Evolutionary conservation across 805 yeast species (phyloP).

Genomic region (Pichia manshurica): DNA sequence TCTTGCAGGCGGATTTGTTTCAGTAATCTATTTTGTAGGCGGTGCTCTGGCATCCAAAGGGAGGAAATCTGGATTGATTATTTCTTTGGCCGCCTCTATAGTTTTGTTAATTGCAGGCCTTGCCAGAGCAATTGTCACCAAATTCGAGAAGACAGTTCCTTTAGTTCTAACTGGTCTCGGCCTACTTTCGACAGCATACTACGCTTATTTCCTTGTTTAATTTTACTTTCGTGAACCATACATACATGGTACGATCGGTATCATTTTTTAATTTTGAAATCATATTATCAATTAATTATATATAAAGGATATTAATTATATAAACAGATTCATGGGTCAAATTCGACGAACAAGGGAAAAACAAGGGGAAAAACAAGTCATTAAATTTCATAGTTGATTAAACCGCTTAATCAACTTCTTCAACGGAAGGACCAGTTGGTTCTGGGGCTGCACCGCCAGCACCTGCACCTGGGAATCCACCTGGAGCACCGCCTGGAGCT

Average conservation of each 20-base stretch:
- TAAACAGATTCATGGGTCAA: not conserved
- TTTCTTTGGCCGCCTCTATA: slow-evolving; percentile 68
- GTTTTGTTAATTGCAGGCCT: slow-evolving; percentile 65
- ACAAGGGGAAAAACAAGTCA: not conserved
- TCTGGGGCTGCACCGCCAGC: slow-evolving; percentile 26
- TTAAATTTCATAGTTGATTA: not conserved
- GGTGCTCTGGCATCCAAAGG: slow-evolving; percentile 71
- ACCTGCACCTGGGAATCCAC: slow-evolving; percentile 33
- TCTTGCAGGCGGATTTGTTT: slow-evolving; percentile 63
- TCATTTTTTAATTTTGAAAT: no score
- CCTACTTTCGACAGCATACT: slow-evolving; percentile 56
- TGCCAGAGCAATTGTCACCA: slow-evolving; percentile 50
- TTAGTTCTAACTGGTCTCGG: slow-evolving; percentile 60
- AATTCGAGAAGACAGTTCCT: slow-evolving; percentile 70
- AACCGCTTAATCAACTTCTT: slow-evolving; percentile 59
- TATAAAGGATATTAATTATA: no score
- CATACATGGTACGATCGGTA: no score
- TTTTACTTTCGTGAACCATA: no score
- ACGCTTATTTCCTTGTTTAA: slow-evolving; percentile 35
- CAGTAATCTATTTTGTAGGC: slow-evolving; percentile 56
- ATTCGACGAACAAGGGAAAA: not conserved
- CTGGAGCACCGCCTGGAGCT: slow-evolving; percentile 33
- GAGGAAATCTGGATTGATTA: slow-evolving; percentile 73
- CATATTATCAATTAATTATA: no score
- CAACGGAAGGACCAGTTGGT: slow-evolving; percentile 64